A percentile compares a stretch with the other conserved stretches of the same genome.
Evolutionary conservation across 1,284 basidiomycete genomes (phyloP).

Genomic region (Laetiporus sulphureus): DNA sequence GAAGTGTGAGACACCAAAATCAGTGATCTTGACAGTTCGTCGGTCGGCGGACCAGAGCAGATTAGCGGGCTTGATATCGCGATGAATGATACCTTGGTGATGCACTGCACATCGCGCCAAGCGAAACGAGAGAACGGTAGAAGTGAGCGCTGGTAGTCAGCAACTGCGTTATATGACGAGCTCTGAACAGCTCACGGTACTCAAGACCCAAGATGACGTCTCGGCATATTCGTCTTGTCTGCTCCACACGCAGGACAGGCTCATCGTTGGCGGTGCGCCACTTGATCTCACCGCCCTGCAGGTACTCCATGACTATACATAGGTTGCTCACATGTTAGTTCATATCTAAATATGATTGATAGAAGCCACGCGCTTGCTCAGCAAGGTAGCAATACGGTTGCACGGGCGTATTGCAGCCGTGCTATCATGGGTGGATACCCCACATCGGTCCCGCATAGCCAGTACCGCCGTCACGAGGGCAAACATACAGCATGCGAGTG

Average conservation of each 20-base stretch:
- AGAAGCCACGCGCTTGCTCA: neutral
- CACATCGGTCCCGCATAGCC: no score
- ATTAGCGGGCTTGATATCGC: slow-evolving; percentile 99
- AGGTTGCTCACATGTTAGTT: neutral
- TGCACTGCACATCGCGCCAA: slow-evolving; percentile 58
- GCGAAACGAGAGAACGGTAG: neutral
- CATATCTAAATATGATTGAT: neutral
- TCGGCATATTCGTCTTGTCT: slow-evolving; percentile 83
- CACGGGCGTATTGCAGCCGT: no score
- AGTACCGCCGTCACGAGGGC: no score
- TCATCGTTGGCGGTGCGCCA: slow-evolving; percentile 67
- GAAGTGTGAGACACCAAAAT: slow-evolving; percentile 97
- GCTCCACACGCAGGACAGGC: slow-evolving; percentile 77
- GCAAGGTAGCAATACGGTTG: no score
- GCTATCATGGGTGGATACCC: no score
- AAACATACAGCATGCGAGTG: no score
- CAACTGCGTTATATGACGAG: no score
- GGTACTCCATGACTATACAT: slow-evolving; percentile 85
- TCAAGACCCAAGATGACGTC: slow-evolving; percentile 93
- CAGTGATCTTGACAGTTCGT: slow-evolving; percentile 89
- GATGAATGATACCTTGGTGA: slow-evolving; percentile 96
- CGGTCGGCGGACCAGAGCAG: slow-evolving; percentile 85
- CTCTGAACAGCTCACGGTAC: slow-evolving; percentile 81
- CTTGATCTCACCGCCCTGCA: slow-evolving; percentile 89
- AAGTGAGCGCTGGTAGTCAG: neutral